phyloP scores from a whole-genome alignment of 2,329 filamentous ascomycete genomes.

The Monosporascus sp. region DNA sequence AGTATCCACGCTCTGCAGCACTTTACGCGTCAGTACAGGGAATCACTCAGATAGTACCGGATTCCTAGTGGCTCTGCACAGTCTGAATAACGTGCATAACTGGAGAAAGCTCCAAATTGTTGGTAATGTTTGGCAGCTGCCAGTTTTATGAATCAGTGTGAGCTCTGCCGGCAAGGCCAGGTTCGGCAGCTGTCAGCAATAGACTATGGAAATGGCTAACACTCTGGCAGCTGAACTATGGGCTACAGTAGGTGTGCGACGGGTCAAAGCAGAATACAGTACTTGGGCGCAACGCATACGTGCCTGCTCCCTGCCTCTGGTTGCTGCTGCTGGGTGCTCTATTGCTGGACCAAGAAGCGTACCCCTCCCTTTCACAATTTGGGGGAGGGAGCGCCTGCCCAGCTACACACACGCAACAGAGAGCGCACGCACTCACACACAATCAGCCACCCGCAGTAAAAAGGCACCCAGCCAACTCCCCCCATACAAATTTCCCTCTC shows the following conservation, averaged over 20 bases:
- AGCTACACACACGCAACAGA: conserved; percentile 2
- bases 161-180: neutral
- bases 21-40: neutral
- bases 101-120: neutral
- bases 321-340: neutral
- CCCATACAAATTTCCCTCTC: conserved; percentile 54
- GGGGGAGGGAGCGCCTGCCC: neutral
- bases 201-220: neutral
- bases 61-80: neutral
- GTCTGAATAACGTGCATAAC: neutral
- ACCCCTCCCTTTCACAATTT: neutral
- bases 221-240: neutral
- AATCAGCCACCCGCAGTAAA: conserved; percentile 64
- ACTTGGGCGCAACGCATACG: neutral
- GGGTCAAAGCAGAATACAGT: neutral
- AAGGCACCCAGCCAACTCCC: conserved; percentile 51
- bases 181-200: neutral
- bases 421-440: conserved; percentile 35
- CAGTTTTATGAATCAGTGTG: neutral
- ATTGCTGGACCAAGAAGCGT: neutral
- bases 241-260: neutral
- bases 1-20: neutral
- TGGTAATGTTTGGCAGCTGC: neutral
- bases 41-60: neutral
- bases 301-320: neutral